Evolutionary conservation across 352 stramenopile genomes (phyloP).

Genomic region (Phytophthora fragariae): DNA sequence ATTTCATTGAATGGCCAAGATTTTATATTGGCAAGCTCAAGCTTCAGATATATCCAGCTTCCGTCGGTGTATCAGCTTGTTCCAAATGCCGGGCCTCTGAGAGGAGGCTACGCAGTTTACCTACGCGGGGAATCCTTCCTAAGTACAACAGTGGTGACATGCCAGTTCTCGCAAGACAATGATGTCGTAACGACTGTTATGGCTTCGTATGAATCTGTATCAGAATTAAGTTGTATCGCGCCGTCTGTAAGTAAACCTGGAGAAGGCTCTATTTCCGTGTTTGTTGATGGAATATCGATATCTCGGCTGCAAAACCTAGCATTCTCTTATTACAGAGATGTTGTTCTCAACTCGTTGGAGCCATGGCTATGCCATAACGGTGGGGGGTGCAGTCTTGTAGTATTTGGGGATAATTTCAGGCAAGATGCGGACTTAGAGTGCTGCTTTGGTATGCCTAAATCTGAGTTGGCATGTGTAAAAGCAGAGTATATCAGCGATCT

Average conservation of each 20-base stretch:
- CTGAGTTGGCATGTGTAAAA: slow-evolving; percentile 20
- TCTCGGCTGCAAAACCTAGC: slow-evolving; percentile 25
- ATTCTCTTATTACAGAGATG: slow-evolving; percentile 47
- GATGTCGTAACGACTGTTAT: not conserved
- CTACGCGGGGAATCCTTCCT: slow-evolving; percentile 43
- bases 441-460: slow-evolving; percentile 46
- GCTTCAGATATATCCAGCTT: slow-evolving; percentile 59
- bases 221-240: slow-evolving; percentile 32
- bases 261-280: slow-evolving; percentile 32
- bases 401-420: slow-evolving; percentile 47
- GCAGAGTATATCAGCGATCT: slow-evolving; percentile 48
- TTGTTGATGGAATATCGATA: slow-evolving; percentile 37
- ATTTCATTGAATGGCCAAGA: slow-evolving; percentile 79
- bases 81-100: slow-evolving; percentile 42
- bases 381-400: slow-evolving; percentile 31
- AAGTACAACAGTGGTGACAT: slow-evolving; percentile 33
- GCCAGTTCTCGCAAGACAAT: slow-evolving; percentile 38
- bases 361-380: slow-evolving; percentile 60
- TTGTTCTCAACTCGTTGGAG: slow-evolving; percentile 47
- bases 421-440: slow-evolving; percentile 50
- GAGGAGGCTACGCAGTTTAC: slow-evolving; percentile 43
- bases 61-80: slow-evolving; percentile 57
- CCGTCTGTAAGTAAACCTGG: slow-evolving; percentile 26
- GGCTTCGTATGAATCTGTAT: slow-evolving; percentile 33
- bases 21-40: slow-evolving; percentile 39